Evolutionary conservation across 2,329 filamentous ascomycete genomes (phyloP), one percentile per base, ranked within the genome.

Genomic region (Pseudocercospora eumusae): DNA sequence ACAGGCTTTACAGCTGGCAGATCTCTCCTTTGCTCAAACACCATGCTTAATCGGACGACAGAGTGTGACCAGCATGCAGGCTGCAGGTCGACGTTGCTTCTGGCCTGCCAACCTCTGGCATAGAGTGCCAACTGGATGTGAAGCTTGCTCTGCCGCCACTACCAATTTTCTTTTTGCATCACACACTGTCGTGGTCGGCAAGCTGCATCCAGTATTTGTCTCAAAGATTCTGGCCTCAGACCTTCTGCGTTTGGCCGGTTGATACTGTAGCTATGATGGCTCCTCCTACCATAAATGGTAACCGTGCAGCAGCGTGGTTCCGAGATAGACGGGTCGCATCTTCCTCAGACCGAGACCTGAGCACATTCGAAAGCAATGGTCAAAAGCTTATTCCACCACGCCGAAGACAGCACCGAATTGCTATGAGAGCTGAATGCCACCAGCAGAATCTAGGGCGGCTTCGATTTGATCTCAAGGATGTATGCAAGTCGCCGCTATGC

Each of bases 291-390:
- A 20, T 47, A 47, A 47, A 25, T 47, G 47, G 47, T 7, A 52
- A 25, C 23, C 47, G 47, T 52, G 47, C 25, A 52, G 20, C 21
- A 28, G 47, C 47, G 47, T 52, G 21, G 25, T 25, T 25, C 47
- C n/a, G 47, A 28, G 47, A 52, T 25, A 52, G 21, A 52, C 47
- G 47, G 47, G 13, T n/a, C 47, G n/a, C 15, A 27, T 28, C 53
- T 56, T 31, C 31, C 53, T 56, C 28, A 40, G 53, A 56, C 53
- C 53, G 53, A 42, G 44, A 28, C 47, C 23, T 28, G 25, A 52
- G 47, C 47, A 27, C 11, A 27, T 18, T 44, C 23, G 8, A 21
- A 56, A 42, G 53, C 53, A 33, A 23, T 56, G 31, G 53, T 44
- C 11, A n/a, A 28, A 40, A 56, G 53, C 27, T 28, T 56, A 44